These are phyloP conservation scores for Canavalia gladiata DNA, from an alignment of 306 rosid species.

Conservation along the genomic window DNA sequence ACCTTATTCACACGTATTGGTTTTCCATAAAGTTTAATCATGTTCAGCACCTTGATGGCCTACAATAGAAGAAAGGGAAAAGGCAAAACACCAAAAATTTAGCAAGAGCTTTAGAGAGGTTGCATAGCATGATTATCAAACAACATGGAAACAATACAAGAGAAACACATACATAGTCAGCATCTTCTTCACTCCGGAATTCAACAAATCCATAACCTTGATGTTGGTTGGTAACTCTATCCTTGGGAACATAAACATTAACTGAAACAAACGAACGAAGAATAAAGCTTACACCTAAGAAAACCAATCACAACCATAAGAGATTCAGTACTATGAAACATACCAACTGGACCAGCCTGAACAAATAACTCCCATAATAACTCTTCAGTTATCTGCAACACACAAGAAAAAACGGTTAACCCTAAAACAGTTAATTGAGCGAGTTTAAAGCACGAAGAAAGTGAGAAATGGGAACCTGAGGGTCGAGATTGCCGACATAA, in stretches of 20 bases:
- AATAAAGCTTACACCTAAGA: neutral
- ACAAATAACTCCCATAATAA: conserved; percentile 65
- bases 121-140: neutral
- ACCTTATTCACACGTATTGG: conserved; percentile 99
- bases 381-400: conserved; percentile 51
- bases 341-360: conserved; percentile 69
- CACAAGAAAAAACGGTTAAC: neutral
- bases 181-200: conserved; percentile 96
- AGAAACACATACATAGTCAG: conserved; percentile 78
- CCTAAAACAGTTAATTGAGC: neutral
- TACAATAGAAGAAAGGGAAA: conserved; percentile 45
- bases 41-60: conserved; percentile 98
- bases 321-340: neutral
- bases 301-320: neutral
- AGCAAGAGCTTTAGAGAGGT: neutral
- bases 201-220: conserved; percentile 99
- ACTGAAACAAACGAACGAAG: conserved; percentile 58
- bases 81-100: neutral
- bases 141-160: neutral
- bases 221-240: conserved; percentile 92
- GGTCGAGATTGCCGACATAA: conserved; percentile 97
- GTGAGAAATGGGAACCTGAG: conserved; percentile 54
- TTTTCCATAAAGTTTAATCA: conserved; percentile 96
- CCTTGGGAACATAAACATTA: conserved; percentile 96
- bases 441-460: neutral